Base-by-base conservation (phyloP, 2,329 filamentous ascomycete species). In the Hypomyces perniciosus region DNA sequence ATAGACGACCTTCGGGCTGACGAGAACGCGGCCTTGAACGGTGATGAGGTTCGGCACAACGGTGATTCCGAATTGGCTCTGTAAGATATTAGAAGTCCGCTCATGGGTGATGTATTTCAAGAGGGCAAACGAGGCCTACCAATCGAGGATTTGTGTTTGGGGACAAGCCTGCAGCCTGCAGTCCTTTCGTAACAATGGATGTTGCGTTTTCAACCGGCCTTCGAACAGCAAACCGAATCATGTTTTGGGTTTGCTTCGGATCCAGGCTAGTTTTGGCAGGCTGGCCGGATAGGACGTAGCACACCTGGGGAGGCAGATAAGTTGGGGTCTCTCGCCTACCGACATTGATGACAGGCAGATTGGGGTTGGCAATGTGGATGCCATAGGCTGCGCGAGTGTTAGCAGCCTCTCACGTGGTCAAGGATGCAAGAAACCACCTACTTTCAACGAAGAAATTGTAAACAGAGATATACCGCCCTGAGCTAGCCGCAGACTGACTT, bases 141-240 rank as follows among this genome's bases (percentile, higher is more conserved):
- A 75, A 30, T n/a, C 53, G 66, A 1, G 64, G 48, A 46, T 73
- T 75, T 1, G 63, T 60, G 1, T 62, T 54, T 4, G 64, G 61
- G 5, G 59, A 55, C 6, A 83, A 63, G 4, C 79, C 77, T 28
- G 82, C 68, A 2, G 76, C 68, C 4, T 59, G 52, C n/a, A 74
- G 61, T 0, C 80, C 81, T 6, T 73, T 69, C 0, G 60, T 67
- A 4, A 73, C 67, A 54, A 86, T 85, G 0, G 76, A 78, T 6
- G 66, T 58, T 0, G 77, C 80, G 60, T 86, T 86, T 12, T 72
- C 64, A 4, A 66, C 68, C 0, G 84, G 84, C 3, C 59, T 64
- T 10, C 79, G 73, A 13, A 82, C 80, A 5, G 84, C 81, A 58
- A 85, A 84, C 0, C 58, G 62, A 38, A 86, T 78, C 81, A 87